These are phyloP conservation scores for Thermomucor indicae-seudaticae DNA, from an alignment of 371 early-diverging fungal genomes.

Conservation along the genomic window DNA sequence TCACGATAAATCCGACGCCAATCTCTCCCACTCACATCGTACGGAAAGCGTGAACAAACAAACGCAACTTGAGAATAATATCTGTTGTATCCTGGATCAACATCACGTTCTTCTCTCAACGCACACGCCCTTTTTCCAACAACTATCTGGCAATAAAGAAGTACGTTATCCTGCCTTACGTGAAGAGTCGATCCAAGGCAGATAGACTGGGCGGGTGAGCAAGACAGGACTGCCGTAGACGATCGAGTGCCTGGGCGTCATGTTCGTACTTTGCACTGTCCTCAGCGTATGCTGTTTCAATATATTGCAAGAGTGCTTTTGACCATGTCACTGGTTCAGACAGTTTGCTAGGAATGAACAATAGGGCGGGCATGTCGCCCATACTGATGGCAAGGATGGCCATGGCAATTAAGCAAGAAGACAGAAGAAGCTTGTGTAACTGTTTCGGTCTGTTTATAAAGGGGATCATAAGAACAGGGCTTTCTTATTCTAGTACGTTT, in stretches of 20 bases:
- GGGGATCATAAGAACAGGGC: no score
- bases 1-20: neutral
- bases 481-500: no score
- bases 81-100: constrained; percentile 14
- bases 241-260: constrained; percentile 26
- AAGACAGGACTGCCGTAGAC: constrained; percentile 21
- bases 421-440: no score
- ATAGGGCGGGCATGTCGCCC: constrained; percentile 14
- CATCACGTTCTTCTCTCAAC: no score
- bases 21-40: constrained; percentile 24
- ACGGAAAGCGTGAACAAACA: constrained; percentile 39
- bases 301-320: constrained; percentile 28
- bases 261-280: constrained; percentile 25
- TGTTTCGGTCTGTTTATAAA: no score
- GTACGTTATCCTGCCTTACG: constrained; percentile 6
- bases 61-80: constrained; percentile 43
- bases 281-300: constrained; percentile 35
- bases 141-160: no score
- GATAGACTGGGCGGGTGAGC: constrained; percentile 5
- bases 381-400: no score
- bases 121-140: no score
- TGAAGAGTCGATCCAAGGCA: constrained; percentile 23
- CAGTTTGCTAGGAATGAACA: constrained; percentile 13
- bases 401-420: no score
- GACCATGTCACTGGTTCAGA: constrained; percentile 21